Base-by-base conservation (phyloP, 2,329 filamentous ascomycete genomes). In the Microdochium bolleyi region DNA sequence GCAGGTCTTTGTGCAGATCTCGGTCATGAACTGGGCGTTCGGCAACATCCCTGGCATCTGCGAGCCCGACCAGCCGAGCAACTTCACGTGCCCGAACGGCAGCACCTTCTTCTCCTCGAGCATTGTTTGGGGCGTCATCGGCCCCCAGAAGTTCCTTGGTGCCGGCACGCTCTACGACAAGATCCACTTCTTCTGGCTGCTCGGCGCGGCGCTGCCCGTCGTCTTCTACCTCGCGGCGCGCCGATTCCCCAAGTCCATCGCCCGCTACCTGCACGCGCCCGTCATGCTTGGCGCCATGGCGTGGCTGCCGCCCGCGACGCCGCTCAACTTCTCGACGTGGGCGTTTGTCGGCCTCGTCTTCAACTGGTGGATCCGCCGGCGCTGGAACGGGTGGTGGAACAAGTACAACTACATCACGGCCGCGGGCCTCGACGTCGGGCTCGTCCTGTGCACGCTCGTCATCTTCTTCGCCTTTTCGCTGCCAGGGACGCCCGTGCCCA, bases 361-460 rank as follows among this genome's bases (percentile, higher is more conserved):
- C 65, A 82, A 85, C 60, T 75, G 78, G 56, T 71, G 67, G 51
- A 80, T 85, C 55, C 73, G 74, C 30, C 72, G 73, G 57, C 70
- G 71, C 44, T 81, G 70, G 61, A 67, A 70, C n/a, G 79, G 75
- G 0, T 85, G 82, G 82, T 85, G 82, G 82, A 72, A 72, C 58
- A 69, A 61, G 14, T 72, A 73, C 54, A 72, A 71, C 55, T 73
- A 72, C 55, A 61, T 71, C 50, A 72, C 70, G 1, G 68, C 71
- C 0, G 69, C 70, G 0, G 70, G 66, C 0, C 59, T 73, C 24
- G 71, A 73, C 27, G 67, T 66, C 1, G 70, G 70, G 2, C 63
- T 73, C 5, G 63, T 71, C 14, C 57, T 73, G 16, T 64, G 63
- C 14, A 72, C 69, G 1, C 67, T 68, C 25, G 59, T 70, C 11